Base-by-base conservation (phyloP, 2,329 filamentous ascomycete genomes). In the Dactylonectria estremocensis region DNA sequence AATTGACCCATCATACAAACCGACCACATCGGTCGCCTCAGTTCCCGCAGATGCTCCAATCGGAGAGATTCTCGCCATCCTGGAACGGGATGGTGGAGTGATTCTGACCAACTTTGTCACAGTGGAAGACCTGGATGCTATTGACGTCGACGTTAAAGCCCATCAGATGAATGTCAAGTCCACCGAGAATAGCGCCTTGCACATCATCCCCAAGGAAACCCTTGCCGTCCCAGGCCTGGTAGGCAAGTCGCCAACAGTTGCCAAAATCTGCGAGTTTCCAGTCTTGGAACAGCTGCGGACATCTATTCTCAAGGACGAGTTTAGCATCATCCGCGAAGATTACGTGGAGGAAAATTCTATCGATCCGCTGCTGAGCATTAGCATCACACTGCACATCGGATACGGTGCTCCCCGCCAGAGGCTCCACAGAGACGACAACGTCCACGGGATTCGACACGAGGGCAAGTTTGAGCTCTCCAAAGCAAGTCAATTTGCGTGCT, bases 71-170 rank as follows among this genome's bases (percentile, higher is more conserved):
- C n/a, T 52, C 35, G 7, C 45, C 9, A 14, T 45, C 28, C 24
- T 53, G 7, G 58, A 61, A 35, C 48, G 48, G 45, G 48, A 53
- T 16, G 48, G 46, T 9, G 48, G 46, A 1, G 48, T 61, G 14
- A 52, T 61, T 13, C 18, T 61, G 48, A 61, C 31, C 3, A 20
- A 53, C 24, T 24, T 61, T 14, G 57, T 61, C 9, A 31, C 46
- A 5, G 2, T 14, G 2, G 33, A 43, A 11, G 57, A 53, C 57
- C 35, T 57, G 1, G 14, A 20, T 7, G 10, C 45, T 5, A 57
- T 56, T 40, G 48, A 58, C 8, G 22, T 35, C 1, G 54, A 48
- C 22, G 13, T 53, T 5, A 16, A 28, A 6, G 11, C 18, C 2
- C 14, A 46, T 16, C 14, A 18, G 3, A 45, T 31, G 13, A 8